A percentile compares a stretch with the other conserved stretches of the same genome.
phyloP scores from a whole-genome alignment of 805 yeast species.

The Spathaspora gorwiae region DNA sequence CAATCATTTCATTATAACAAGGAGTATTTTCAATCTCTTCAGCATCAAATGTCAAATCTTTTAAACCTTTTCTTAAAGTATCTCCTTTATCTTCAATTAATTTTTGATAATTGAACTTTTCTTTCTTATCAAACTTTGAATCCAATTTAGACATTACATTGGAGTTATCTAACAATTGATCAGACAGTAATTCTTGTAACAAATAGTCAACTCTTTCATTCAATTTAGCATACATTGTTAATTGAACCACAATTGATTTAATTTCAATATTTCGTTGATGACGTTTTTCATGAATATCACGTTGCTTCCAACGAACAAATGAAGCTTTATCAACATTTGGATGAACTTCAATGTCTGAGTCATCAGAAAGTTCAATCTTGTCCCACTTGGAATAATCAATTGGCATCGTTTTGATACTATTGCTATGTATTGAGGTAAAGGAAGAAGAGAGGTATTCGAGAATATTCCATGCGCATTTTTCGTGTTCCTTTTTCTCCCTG shows the following conservation, averaged over 20 bases:
- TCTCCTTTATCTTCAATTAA: conserved; percentile 35
- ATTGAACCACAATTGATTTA: conserved; percentile 67
- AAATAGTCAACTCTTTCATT: conserved; percentile 69
- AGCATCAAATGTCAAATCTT: conserved; percentile 30
- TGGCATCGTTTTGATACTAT: conserved; percentile 45
- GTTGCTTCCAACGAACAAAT: conserved; percentile 93
- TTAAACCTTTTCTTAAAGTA: conserved; percentile 42
- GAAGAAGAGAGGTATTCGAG: too few species aligned
- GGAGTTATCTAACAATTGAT: conserved; percentile 23
- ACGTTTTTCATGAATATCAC: conserved; percentile 93
- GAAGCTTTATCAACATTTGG: conserved; percentile 95
- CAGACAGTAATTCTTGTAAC: conserved; percentile 35
- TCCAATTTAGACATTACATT: conserved; percentile 39
- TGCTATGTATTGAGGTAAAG: too few species aligned
- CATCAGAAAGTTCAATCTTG: conserved; percentile 91
- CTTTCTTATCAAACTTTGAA: conserved; percentile 51
- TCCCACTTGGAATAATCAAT: conserved; percentile 98
- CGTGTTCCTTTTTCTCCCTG: too few species aligned
- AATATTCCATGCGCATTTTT: too few species aligned
- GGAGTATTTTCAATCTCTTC: conserved; percentile 45
- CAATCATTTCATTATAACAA: conserved; percentile 88
- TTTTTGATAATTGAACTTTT: conserved; percentile 47
- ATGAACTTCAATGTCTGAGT: conserved; percentile 94
- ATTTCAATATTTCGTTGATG: conserved; percentile 75
- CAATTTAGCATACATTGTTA: conserved; percentile 73